Conservation (phyloP, 331 rosid genomes). For the Spiraea crenata region DNA sequence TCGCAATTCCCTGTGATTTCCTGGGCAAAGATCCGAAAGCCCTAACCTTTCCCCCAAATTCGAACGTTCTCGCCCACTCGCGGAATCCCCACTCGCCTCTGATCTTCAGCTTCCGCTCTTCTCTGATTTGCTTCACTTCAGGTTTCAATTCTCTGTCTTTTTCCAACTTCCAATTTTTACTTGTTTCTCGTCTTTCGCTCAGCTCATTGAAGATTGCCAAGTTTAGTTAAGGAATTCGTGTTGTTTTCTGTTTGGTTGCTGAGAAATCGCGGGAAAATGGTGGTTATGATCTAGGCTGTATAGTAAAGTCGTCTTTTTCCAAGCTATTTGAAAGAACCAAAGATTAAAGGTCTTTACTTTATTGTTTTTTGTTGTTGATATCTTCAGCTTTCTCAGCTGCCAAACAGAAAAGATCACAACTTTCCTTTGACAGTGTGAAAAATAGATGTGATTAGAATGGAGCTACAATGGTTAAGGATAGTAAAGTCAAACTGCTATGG, state of each 20-base stretch:
- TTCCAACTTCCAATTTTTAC: neutral
- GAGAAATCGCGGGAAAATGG: neutral
- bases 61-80: constrained; percentile 35
- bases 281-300: too few relatives aligned
- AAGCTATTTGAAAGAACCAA: neutral
- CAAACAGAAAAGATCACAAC: neutral
- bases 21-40: constrained; percentile 17
- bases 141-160: neutral
- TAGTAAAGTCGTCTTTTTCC: neutral
- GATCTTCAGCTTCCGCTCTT: constrained; percentile 16
- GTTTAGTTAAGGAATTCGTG: neutral
- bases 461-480: neutral
- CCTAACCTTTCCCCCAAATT: constrained; percentile 21
- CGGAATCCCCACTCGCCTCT: constrained; percentile 35
- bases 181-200: neutral
- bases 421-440: neutral
- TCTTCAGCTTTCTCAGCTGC: constrained; percentile 5
- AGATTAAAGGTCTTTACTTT: neutral
- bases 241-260: constrained; percentile 6
- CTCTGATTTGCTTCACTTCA: constrained; percentile 24
- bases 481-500: neutral
- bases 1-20: neutral
- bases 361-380: neutral
- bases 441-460: neutral
- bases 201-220: neutral